Evolutionary conservation across 2,329 filamentous ascomycete species (phyloP).

Genomic region (Arthrinium phaeospermum): DNA sequence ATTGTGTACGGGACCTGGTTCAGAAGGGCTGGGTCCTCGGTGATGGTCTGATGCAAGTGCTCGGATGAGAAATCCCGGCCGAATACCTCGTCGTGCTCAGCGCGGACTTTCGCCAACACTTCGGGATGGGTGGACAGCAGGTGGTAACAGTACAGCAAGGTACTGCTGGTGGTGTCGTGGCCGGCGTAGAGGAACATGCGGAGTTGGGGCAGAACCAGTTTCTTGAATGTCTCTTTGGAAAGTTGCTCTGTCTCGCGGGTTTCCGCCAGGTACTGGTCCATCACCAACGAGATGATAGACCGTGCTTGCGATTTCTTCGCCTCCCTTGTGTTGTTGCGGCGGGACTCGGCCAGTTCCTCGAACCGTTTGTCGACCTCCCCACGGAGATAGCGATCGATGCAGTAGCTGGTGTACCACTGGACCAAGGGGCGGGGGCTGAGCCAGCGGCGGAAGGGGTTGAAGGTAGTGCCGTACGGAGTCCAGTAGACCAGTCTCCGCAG

Average conservation of each 20-base stretch:
- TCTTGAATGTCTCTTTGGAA: conserved; percentile 23
- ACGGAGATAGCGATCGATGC: conserved; percentile 30
- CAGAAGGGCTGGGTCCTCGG: conserved; percentile 36
- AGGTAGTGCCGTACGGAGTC: conserved; percentile 29
- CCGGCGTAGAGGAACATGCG: conserved; percentile 57
- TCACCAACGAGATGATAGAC: conserved; percentile 30
- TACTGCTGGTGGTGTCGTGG: conserved; percentile 68
- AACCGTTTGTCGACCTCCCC: conserved; percentile 31
- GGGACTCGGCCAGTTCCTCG: conserved; percentile 25
- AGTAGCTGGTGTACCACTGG: conserved; percentile 29
- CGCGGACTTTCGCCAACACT: conserved; percentile 30
- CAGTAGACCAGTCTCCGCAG: conserved; percentile 29
- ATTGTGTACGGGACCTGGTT: conserved; percentile 42
- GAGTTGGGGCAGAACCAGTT: conserved; percentile 28
- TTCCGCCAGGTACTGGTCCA: conserved; percentile 28
- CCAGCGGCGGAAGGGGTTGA: conserved; percentile 30
- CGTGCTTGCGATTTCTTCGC: conserved; percentile 4
- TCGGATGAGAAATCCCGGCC: conserved; percentile 22
- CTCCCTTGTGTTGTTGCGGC: not conserved
- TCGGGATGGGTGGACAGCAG: conserved; percentile 39
- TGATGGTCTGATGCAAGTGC: conserved; percentile 32
- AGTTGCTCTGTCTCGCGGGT: not conserved
- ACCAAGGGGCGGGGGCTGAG: conserved; percentile 29
- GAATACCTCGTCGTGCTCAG: conserved; percentile 34
- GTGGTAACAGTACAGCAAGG: conserved; percentile 54